A percentile compares a stretch with the other conserved stretches of the same genome.
Conservation (phyloP, 768 basidiomycete genomes). For the Russula compacta region DNA sequence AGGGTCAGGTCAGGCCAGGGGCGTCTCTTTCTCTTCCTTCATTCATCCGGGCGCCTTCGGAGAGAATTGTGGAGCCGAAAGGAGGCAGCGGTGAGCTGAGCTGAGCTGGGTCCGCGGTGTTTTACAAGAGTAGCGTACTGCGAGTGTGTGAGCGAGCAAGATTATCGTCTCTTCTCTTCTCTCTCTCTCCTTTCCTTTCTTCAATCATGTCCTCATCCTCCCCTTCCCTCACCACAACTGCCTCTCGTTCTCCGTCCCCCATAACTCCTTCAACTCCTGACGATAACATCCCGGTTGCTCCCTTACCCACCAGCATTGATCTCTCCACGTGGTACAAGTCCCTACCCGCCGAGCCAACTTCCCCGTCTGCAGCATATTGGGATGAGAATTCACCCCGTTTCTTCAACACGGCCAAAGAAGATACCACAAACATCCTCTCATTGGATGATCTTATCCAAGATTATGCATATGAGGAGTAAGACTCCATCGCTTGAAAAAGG, state of each 20-base stretch:
- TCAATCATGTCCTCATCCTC: conserved; percentile 41
- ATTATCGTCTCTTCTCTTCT: background rate
- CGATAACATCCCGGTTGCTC: conserved; percentile 41
- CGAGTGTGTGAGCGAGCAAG: background rate
- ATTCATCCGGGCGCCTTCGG: background rate
- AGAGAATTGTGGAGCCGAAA: conserved; percentile 9
- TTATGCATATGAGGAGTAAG: conserved; percentile 70
- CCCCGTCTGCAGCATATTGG: conserved; percentile 34
- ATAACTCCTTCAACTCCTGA: conserved; percentile 62
- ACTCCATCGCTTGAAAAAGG: conserved; percentile 17
- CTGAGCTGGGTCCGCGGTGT: background rate
- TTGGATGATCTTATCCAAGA: conserved; percentile 69
- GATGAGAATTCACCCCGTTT: conserved; percentile 33
- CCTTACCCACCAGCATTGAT: conserved; percentile 45
- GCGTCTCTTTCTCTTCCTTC: background rate
- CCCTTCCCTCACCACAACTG: conserved; percentile 40
- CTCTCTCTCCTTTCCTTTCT: background rate
- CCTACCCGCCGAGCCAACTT: conserved; percentile 34
- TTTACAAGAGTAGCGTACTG: background rate
- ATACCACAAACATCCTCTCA: conserved; percentile 48
- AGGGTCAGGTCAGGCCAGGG: too few relatives aligned
- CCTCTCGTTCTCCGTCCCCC: conserved; percentile 67
- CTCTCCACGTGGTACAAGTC: conserved; percentile 52
- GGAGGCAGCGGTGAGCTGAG: background rate
- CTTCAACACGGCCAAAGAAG: conserved; percentile 36